Evolutionary conservation across 345 rosid species (phyloP), one percentile per base, ranked within the genome.

Genomic region (Garcia nutans): DNA sequence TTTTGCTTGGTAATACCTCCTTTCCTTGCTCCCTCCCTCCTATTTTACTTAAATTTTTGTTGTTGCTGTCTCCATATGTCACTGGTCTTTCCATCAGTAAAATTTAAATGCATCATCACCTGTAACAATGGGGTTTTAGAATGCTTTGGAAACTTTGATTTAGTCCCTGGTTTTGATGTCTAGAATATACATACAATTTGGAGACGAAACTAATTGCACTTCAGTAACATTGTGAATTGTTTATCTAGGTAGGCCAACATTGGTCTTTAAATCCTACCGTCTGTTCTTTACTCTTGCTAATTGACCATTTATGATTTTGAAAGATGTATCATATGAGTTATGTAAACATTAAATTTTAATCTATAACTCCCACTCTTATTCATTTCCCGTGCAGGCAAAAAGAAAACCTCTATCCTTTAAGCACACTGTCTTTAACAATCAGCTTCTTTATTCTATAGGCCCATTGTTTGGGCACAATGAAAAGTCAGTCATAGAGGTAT

Each of bases 1-100:
- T 91, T 95, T 86, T 95, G 96, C 81, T 82, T 91, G 97, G 99
- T 95, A 82, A 52, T n/a, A 16, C 73, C 24, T 50, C 71, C 23
- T 3, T 26, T 23, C 62, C 33, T 61, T 49, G 71, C 67, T 50
- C 28, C 59, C 69, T 70, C 73, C 61, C 22, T 73, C 28, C 24
- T 45, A 15, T 71, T 12, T 61, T 55, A 6, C 55, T 12, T 42
- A 0, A 47, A 23, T 41, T 16, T 77, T 15, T 17, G 7, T 33
- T 9, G 19, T 33, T 64, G 45, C 16, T 65, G 24, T 28, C 69
- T 19, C 50, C 52, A 10, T 0, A n/a, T 26, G 11, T 62, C 20
- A 62, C 17, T 13, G 5, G 54, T 22, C 31, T 66, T 41, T n/a
- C 24, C 24, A 20, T 28, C 8, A 19, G 9, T 28, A 13, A 60